phyloP scores from a whole-genome alignment of 2,329 filamentous ascomycete genomes.

The Metarhizium sp. region DNA sequence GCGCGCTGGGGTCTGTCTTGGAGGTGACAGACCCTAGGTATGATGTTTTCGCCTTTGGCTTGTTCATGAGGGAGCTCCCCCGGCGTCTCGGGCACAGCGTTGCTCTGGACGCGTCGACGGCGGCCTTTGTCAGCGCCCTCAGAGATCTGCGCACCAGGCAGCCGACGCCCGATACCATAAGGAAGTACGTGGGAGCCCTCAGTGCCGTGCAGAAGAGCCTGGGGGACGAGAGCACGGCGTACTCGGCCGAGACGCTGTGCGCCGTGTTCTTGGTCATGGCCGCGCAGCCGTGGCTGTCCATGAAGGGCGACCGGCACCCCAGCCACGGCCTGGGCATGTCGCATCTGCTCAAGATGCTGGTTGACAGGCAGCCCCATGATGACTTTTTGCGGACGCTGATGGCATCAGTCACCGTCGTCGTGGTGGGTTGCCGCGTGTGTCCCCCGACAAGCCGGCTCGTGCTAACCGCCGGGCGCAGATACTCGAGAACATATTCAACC shows the following conservation, averaged over 20 bases:
- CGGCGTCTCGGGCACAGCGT: constrained; percentile 32
- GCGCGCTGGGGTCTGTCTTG: constrained; percentile 19
- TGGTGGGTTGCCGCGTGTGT: constrained; percentile 15
- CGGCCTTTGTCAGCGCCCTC: constrained; percentile 17
- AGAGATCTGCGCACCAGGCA: constrained; percentile 14
- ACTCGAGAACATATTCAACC: constrained; percentile 22
- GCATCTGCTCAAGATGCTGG: constrained; percentile 19
- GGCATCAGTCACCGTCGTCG: constrained; percentile 20
- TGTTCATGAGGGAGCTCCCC: constrained; percentile 34
- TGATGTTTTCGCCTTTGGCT: constrained; percentile 37
- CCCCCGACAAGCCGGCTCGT: neutral
- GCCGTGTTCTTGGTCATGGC: constrained; percentile 28
- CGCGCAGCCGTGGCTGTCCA: constrained; percentile 24
- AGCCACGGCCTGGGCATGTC: constrained; percentile 24
- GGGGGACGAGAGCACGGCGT: constrained; percentile 15
- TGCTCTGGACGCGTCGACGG: constrained; percentile 31
- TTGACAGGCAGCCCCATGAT: constrained; percentile 14
- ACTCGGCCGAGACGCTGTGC: constrained; percentile 23
- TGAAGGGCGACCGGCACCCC: constrained; percentile 13
- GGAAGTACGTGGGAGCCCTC: constrained; percentile 21
- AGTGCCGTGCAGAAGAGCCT: constrained; percentile 17
- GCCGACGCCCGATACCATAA: constrained; percentile 11
- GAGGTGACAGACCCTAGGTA: constrained; percentile 33
- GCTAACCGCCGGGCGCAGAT: constrained; percentile 12
- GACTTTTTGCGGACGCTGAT: constrained; percentile 20